Evolutionary conservation across 2,329 filamentous ascomycete species (phyloP), one percentile per base, ranked within the genome.

Genomic region (Tothia fuscella): DNA sequence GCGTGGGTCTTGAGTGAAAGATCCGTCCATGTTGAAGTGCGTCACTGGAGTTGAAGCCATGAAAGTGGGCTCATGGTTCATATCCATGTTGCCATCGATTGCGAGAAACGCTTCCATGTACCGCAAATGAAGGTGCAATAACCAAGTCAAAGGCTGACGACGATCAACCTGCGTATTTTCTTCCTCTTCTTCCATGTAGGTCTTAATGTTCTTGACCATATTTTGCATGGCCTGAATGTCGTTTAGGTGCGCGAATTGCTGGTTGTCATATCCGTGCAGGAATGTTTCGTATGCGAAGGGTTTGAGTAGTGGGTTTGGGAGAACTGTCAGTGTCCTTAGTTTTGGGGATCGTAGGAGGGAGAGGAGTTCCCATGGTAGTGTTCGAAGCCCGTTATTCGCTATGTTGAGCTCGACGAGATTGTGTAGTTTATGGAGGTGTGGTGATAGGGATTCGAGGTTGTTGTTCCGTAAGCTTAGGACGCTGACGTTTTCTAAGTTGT

Each of bases 401-500:
- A 86, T 50, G 49, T 83, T 84, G 29, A 86, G 68, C 38, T 75
- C 68, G 38, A 64, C 61, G 3, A 86, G 65, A 44, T 75, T 76
- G 4, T 54, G 55, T 5, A 85, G 64, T 24, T 71, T 70, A 17
- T 63, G 64, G 37, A 85, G 74, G 3, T 67, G 64, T 0, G 74
- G 63, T 1, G 81, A 76, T 2, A 86, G 59, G 51, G 80, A 71
- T 0, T 60, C 61, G 12, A 86, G 65, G 19, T 66, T 56, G 50
- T 84, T 84, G 46, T 68, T 72, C 26, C 81, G 74, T 13, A 86
- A 64, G 49, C 72, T 82, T 10, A 86, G 67, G 13, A 78, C 71
- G 0, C 73, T 78, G 22, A 85, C 62, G 49, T 75, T 63, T 17
- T 74, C 62, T 2, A 85, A 60, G 35, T 72, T 67, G 51, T 82